phyloP scores from a whole-genome alignment of 1,139 yeast species.

The Arxiozyma slooffiae region DNA sequence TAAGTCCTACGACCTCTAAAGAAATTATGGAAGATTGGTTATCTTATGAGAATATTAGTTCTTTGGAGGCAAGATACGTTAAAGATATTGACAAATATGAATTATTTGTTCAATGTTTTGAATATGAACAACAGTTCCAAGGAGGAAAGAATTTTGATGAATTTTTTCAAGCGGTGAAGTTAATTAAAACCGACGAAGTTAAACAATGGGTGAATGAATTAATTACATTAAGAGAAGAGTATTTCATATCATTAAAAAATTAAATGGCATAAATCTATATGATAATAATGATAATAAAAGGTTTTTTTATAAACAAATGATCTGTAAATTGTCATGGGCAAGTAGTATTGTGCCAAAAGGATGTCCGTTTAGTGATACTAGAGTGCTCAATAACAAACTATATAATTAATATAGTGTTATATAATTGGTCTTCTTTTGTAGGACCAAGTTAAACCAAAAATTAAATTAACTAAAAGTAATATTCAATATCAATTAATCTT shows the following conservation, averaged over 20 bases:
- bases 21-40: slow-evolving; percentile 74
- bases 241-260: slow-evolving; percentile 16
- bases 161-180: slow-evolving; percentile 60
- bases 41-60: slow-evolving; percentile 79
- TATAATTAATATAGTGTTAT: slow-evolving; percentile 45
- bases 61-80: slow-evolving; percentile 79
- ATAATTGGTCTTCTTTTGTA: slow-evolving; percentile 67
- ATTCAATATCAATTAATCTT: slow-evolving; percentile 38
- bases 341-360: slow-evolving; percentile 76
- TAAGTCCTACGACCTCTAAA: slow-evolving; percentile 51
- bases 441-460: slow-evolving; percentile 85
- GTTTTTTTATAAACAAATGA: slow-evolving; percentile 10
- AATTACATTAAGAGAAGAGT: slow-evolving; percentile 45
- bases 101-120: slow-evolving; percentile 82
- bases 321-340: slow-evolving; percentile 72
- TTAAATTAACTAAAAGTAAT: slow-evolving; percentile 61
- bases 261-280: slow-evolving; percentile 1
- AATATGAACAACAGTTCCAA: slow-evolving; percentile 64
- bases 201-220: slow-evolving; percentile 62
- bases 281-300: background rate
- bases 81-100: slow-evolving; percentile 95
- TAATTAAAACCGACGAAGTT: too few species aligned
- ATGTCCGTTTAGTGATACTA: slow-evolving; percentile 67
- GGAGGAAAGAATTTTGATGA: slow-evolving; percentile 54
- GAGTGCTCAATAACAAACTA: slow-evolving; percentile 61